Conservation (phyloP, 2,329 filamentous ascomycete genomes). For the Penicillium sp. region DNA sequence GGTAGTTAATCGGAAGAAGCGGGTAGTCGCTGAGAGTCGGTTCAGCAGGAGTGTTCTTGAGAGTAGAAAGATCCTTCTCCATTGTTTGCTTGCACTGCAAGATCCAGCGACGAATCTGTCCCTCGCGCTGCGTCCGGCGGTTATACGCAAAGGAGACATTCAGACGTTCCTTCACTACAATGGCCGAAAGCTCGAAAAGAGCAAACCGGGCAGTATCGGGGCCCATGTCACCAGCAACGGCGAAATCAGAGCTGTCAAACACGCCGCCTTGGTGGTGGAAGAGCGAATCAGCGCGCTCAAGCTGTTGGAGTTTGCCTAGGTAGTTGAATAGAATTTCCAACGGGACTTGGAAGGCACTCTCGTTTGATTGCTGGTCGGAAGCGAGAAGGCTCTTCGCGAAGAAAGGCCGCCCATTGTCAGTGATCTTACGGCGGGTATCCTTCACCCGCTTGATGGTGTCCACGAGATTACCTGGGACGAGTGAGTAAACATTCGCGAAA, state of each 20-base stretch:
- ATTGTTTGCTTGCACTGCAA: slow-evolving; percentile 43
- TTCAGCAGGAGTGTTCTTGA: slow-evolving; percentile 33
- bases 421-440: slow-evolving; percentile 41
- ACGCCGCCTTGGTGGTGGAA: slow-evolving; percentile 46
- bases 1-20: slow-evolving; percentile 48
- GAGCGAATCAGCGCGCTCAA: slow-evolving; percentile 50
- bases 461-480: slow-evolving; percentile 24
- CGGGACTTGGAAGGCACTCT: slow-evolving; percentile 43
- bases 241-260: slow-evolving; percentile 33
- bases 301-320: slow-evolving; percentile 45
- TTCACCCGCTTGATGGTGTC: slow-evolving; percentile 44
- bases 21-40: slow-evolving; percentile 50
- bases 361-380: slow-evolving; percentile 31
- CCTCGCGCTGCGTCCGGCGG: slow-evolving; percentile 50
- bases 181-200: slow-evolving; percentile 57
- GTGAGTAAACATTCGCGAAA: slow-evolving; percentile 14
- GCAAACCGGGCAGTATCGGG: slow-evolving; percentile 50
- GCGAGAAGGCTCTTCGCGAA: slow-evolving; percentile 39
- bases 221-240: slow-evolving; percentile 50
- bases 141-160: slow-evolving; percentile 57
- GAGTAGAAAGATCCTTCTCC: slow-evolving; percentile 31
- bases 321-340: slow-evolving; percentile 49
- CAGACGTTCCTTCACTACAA: slow-evolving; percentile 51
- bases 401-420: slow-evolving; percentile 38
- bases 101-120: slow-evolving; percentile 49